phyloP scores from a whole-genome alignment of 352 stramenopile species.

The Pythium sp. region DNA sequence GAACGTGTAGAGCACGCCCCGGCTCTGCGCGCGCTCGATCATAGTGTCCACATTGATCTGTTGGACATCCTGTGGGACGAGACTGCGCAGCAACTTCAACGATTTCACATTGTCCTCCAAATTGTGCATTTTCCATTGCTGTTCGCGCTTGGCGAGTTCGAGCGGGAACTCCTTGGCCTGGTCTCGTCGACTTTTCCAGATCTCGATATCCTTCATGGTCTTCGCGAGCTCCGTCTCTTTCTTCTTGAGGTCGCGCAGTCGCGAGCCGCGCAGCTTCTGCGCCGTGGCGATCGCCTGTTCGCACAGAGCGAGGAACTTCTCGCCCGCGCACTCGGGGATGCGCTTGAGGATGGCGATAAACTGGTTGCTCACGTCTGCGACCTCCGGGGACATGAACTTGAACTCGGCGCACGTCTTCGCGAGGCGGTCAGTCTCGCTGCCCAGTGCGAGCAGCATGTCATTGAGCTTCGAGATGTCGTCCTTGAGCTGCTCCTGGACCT shows the following conservation, averaged over 20 bases:
- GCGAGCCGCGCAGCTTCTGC: conserved; percentile 43
- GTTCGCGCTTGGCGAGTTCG: conserved; percentile 54
- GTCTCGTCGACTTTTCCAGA: conserved; percentile 63
- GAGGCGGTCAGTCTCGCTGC: conserved; percentile 45
- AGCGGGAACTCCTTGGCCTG: conserved; percentile 50
- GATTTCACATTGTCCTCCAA: conserved; percentile 35
- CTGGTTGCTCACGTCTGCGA: conserved; percentile 19
- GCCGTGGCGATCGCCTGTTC: conserved; percentile 43
- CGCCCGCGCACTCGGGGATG: conserved; percentile 42
- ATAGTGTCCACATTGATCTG: conserved; percentile 54
- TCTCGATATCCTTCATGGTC: conserved; percentile 53
- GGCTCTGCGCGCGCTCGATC: conserved; percentile 32
- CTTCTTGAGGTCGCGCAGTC: conserved; percentile 41
- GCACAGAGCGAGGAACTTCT: conserved; percentile 42
- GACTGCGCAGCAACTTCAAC: conserved; percentile 37
- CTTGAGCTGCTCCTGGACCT: conserved; percentile 47
- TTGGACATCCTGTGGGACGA: conserved; percentile 57
- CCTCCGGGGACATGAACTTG: conserved; percentile 30
- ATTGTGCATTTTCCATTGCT: conserved; percentile 40
- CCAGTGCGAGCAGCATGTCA: conserved; percentile 43
- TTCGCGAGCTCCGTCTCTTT: conserved; percentile 58
- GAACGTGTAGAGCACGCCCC: conserved; percentile 59
- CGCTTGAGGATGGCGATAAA: conserved; percentile 28
- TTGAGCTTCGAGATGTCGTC: conserved; percentile 43
- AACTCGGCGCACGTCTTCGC: conserved; percentile 28